Conservation (phyloP, 78 protist species). For the Neovahlkampfia damariscottae region DNA sequence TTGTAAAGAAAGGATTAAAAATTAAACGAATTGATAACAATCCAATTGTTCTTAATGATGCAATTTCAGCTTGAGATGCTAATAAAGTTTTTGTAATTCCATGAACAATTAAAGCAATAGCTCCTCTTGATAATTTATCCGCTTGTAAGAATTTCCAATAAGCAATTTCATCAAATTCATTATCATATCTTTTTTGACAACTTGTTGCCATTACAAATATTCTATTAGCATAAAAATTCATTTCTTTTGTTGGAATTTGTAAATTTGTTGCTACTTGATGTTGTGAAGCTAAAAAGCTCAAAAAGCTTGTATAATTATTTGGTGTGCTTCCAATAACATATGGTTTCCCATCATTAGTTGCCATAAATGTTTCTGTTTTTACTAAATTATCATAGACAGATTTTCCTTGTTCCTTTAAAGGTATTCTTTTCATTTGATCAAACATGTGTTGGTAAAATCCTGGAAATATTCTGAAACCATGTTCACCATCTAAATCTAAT, state of each 20-base stretch:
- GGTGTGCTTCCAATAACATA: background rate
- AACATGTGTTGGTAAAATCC: background rate
- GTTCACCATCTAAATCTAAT: background rate
- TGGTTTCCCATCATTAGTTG: background rate
- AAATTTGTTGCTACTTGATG: too few species aligned
- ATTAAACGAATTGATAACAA: background rate
- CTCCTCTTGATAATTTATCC: background rate
- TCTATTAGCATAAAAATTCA: background rate
- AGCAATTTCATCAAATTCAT: background rate
- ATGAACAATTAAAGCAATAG: background rate
- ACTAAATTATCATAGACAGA: background rate
- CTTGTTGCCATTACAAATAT: background rate
- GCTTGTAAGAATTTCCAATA: background rate
- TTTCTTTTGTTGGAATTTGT: background rate
- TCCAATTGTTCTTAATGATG: background rate
- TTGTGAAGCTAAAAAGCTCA: too few species aligned
- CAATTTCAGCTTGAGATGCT: background rate
- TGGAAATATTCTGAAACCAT: constrained; percentile 1
- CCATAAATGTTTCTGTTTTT: background rate
- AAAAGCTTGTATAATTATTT: too few species aligned
- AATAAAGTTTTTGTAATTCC: background rate
- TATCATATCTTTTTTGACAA: background rate
- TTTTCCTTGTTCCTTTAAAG: background rate
- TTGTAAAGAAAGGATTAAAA: background rate
- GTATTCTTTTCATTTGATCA: background rate